A percentile compares a stretch with the other conserved stretches of the same genome.
Evolutionary conservation across 768 basidiomycete genomes (phyloP).

Genomic region (Serendipita sp.): DNA sequence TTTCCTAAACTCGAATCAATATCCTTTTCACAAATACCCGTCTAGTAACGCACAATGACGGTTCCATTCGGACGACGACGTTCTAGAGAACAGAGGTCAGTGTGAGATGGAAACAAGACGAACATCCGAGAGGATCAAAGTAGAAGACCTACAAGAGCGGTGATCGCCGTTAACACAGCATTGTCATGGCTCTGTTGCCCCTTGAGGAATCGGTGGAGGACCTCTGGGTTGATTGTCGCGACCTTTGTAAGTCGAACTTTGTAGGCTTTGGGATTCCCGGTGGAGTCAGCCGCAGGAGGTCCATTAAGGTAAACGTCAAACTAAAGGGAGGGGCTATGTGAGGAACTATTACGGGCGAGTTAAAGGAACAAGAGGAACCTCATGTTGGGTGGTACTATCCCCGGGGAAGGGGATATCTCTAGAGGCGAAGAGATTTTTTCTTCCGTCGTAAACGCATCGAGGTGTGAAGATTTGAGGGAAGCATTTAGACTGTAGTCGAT

Average conservation of each 20-base stretch:
- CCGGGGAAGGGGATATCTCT: slow-evolving; percentile 44
- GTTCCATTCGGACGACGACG: slow-evolving; percentile 60
- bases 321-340: slow-evolving; percentile 19
- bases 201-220: slow-evolving; percentile 43
- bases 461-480: slow-evolving; percentile 57
- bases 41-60: slow-evolving; percentile 25
- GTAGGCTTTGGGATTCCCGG: slow-evolving; percentile 40
- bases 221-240: slow-evolving; percentile 40
- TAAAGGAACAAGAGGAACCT: slow-evolving; percentile 23
- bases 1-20: slow-evolving; percentile 14
- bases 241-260: slow-evolving; percentile 45
- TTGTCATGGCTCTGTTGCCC: slow-evolving; percentile 57
- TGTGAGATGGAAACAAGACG: not conserved
- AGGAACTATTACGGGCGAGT: not conserved
- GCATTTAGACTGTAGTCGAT: not conserved
- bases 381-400: slow-evolving; percentile 25
- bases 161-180: slow-evolving; percentile 47
- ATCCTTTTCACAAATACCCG: not conserved
- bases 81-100: slow-evolving; percentile 39
- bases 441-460: slow-evolving; percentile 58
- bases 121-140: not conserved
- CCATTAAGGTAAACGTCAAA: slow-evolving; percentile 40
- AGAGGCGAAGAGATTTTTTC: slow-evolving; percentile 58
- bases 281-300: slow-evolving; percentile 15
- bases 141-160: slow-evolving; percentile 10